These are phyloP conservation scores for Syzygium malaccense DNA, from an alignment of 441 rosid genomes.

Conservation along the genomic window DNA sequence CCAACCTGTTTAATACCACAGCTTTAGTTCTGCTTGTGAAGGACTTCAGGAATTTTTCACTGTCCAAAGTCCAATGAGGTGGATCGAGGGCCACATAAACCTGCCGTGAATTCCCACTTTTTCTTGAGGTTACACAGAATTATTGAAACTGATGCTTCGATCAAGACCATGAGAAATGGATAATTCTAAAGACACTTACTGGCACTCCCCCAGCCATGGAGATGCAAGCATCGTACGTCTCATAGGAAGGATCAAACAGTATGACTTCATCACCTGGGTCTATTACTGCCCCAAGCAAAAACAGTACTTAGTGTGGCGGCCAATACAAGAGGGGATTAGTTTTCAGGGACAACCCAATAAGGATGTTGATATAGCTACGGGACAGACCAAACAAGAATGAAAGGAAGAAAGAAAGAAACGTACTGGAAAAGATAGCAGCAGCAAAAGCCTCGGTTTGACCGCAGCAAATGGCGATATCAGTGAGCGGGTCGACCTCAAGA, in stretches of 20 bases:
- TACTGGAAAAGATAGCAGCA: constrained; percentile 41
- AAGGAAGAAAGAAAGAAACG: background rate
- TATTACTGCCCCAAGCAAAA: constrained; percentile 23
- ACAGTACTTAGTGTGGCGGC: background rate
- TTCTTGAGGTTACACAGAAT: background rate
- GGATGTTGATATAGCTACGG: background rate
- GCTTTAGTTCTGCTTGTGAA: constrained; percentile 43
- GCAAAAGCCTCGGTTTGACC: constrained; percentile 74
- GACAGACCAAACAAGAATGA: background rate
- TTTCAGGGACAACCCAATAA: background rate
- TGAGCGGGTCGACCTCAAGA: constrained; percentile 34
- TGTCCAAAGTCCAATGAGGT: constrained; percentile 44
- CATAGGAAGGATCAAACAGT: constrained; percentile 51
- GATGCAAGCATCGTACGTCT: constrained; percentile 46
- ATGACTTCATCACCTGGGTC: constrained; percentile 56
- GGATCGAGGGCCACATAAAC: constrained; percentile 51
- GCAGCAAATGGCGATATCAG: constrained; percentile 53
- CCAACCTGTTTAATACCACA: constrained; percentile 45
- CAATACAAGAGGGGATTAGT: background rate
- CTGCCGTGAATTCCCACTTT: background rate
- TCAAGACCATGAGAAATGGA: background rate
- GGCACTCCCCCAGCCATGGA: constrained; percentile 52
- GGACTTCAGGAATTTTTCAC: constrained; percentile 32
- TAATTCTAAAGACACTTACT: constrained; percentile 17
- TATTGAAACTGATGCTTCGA: background rate